These are phyloP conservation scores for Apophysomyces ossiformis DNA, from an alignment of 371 early-diverging fungal genomes.

Conservation along the genomic window DNA sequence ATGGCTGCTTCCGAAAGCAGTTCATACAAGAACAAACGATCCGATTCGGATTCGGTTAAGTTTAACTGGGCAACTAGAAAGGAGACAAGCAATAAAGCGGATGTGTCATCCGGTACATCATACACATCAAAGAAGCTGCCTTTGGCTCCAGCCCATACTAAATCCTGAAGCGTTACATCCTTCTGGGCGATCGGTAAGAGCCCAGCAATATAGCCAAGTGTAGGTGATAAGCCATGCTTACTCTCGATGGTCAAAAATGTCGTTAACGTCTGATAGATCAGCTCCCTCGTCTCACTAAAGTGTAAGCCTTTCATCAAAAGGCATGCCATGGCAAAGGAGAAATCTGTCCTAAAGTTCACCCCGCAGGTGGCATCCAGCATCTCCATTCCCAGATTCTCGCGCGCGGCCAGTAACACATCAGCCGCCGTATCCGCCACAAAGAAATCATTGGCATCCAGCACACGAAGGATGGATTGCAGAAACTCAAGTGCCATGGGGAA, in stretches of 20 bases:
- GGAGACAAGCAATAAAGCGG: conserved; percentile 75
- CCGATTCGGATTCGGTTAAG: conserved; percentile 83
- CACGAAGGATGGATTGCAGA: conserved; percentile 71
- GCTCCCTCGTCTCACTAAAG: conserved; percentile 73
- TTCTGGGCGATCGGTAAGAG: conserved; percentile 73
- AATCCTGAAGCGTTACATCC: conserved; percentile 64
- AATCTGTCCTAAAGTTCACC: conserved; percentile 84
- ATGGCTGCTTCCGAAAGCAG: conserved; percentile 81
- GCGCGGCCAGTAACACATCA: conserved; percentile 71
- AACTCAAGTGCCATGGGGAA: conserved; percentile 77
- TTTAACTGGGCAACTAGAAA: conserved; percentile 83
- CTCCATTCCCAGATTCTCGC: conserved; percentile 62
- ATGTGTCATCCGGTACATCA: conserved; percentile 71
- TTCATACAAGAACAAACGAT: conserved; percentile 83
- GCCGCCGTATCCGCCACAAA: conserved; percentile 73
- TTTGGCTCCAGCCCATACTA: conserved; percentile 56
- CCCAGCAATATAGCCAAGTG: conserved; percentile 79
- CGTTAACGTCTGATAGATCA: conserved; percentile 72
- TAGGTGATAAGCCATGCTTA: conserved; percentile 60
- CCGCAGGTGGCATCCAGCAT: conserved; percentile 79
- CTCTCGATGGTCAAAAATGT: conserved; percentile 77
- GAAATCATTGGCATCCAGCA: conserved; percentile 74
- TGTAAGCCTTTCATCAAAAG: conserved; percentile 85
- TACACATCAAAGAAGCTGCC: conserved; percentile 67
- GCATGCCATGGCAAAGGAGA: conserved; percentile 85